Base-by-base conservation (phyloP, 108 stramenopile genomes). In the Nitzschia sp. region DNA sequence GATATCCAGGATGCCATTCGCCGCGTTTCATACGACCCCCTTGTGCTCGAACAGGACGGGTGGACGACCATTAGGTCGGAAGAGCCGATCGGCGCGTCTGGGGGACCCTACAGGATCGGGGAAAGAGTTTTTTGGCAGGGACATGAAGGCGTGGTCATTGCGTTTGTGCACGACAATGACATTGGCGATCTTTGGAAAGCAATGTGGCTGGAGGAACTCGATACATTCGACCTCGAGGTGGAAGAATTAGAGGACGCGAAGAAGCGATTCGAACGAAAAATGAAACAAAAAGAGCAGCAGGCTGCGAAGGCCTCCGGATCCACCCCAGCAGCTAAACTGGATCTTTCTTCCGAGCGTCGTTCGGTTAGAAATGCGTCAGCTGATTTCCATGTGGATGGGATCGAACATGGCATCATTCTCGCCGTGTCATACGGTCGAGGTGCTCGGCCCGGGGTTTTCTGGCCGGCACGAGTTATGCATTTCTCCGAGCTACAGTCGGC, bases 381-480 rank as follows among this genome's bases (percentile, higher is more conserved):
- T 5, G 79, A 87, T 38, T 91, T 86, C 66, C 42, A 59, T 23
- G 90, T 95, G 18, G 68, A 79, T 3, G 94, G 91, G 36, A 86
- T 91, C 25, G 91, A 90, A 60, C 64, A 89, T 64, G 94, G 94
- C 9, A 95, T 95, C 23, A 75, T 95, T 53, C 75, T 95, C 3
- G 94, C 91, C 13, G 62, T 74, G 2, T 77, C 89, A 17, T 80
- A 75, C 47, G 74, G 75, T 34, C 70, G 62, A 57, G 78, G 80
- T 25, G 81, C 85, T 18, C 74, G 85, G 68, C 76, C 64, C 31
- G 91, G 91, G 26, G 83, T 89, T 0, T 75, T 84, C 26, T 95
- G 94, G 94, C 94, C 94, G 27, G 94, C 94, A 18, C 65, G 94
- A 71, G 82, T 95, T 11, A 69, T 87, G 82, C 91, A 95, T 69